Conservation (phyloP, 768 basidiomycete species). For the Pulveroboletus ravenelii region DNA sequence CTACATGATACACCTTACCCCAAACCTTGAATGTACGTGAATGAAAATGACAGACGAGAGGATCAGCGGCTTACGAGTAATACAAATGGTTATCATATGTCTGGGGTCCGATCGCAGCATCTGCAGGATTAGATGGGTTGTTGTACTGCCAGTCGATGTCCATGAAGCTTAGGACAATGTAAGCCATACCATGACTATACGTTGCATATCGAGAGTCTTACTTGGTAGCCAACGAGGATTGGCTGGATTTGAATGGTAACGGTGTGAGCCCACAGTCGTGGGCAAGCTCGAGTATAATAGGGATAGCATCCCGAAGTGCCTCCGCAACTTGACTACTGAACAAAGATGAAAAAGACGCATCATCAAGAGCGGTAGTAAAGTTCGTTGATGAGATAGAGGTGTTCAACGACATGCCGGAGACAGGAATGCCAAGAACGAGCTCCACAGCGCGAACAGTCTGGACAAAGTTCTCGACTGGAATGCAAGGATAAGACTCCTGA, state of each 20-base stretch:
- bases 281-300: no score
- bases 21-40: slow-evolving; percentile 40
- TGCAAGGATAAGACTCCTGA: background rate
- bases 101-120: slow-evolving; percentile 65
- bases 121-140: slow-evolving; percentile 65
- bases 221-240: slow-evolving; percentile 32
- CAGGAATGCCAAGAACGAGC: slow-evolving; percentile 49
- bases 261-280: no score
- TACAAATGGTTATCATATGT: slow-evolving; percentile 79
- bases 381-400: slow-evolving; percentile 26
- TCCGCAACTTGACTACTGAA: no score
- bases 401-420: slow-evolving; percentile 13
- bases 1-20: slow-evolving; percentile 36
- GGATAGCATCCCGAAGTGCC: no score
- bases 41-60: background rate
- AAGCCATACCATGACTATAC: background rate
- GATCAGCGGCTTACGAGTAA: slow-evolving; percentile 48
- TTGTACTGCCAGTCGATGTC: slow-evolving; percentile 74
- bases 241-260: no score
- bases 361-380: slow-evolving; percentile 33
- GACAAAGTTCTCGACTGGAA: slow-evolving; percentile 67
- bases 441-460: slow-evolving; percentile 61
- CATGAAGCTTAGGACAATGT: slow-evolving; percentile 58
- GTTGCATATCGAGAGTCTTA: slow-evolving; percentile 16
- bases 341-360: background rate